Evolutionary conservation across 768 basidiomycete species (phyloP).

Genomic region (Boletus subcaerulescens): DNA sequence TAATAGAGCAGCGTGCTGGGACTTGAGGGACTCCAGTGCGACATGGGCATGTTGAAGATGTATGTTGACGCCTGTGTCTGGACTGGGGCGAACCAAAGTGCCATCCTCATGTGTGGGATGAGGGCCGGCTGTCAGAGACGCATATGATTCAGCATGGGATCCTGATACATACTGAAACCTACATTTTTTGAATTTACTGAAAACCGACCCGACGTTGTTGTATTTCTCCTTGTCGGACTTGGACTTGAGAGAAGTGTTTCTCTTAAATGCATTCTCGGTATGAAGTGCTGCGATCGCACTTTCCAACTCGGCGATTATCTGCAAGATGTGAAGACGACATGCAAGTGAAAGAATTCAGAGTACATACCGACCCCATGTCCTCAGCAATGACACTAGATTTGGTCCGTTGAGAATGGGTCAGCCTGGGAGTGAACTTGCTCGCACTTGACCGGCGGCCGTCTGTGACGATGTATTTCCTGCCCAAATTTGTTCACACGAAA

Average conservation of each 20-base stretch:
- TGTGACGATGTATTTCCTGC: conserved; percentile 59
- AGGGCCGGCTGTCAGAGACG: conserved; percentile 16
- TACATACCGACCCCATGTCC: conserved; percentile 62
- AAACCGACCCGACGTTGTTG: conserved; percentile 35
- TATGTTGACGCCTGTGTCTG: conserved; percentile 16
- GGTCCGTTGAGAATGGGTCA: conserved; percentile 45
- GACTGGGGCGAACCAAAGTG: conserved; percentile 12
- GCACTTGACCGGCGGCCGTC: conserved; percentile 37
- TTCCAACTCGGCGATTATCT: conserved; percentile 65
- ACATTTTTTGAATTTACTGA: conserved; percentile 66
- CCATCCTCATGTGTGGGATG: conserved; percentile 29
- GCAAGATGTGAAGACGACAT: not conserved
- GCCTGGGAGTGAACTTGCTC: conserved; percentile 36
- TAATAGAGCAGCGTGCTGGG: conserved; percentile 54
- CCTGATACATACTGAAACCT: conserved; percentile 15
- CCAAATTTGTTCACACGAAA: conserved; percentile 17
- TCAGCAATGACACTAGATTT: conserved; percentile 55
- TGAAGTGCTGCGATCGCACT: conserved; percentile 44
- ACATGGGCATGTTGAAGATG: conserved; percentile 44
- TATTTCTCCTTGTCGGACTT: conserved; percentile 48
- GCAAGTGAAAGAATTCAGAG: not conserved
- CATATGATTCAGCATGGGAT: not conserved
- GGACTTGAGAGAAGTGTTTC: conserved; percentile 28
- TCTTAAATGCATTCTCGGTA: conserved; percentile 40
- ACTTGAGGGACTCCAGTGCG: conserved; percentile 52